Evolutionary conservation across 2,329 filamentous ascomycete genomes (phyloP).

Genomic region (Aspergillaceae sp.): DNA sequence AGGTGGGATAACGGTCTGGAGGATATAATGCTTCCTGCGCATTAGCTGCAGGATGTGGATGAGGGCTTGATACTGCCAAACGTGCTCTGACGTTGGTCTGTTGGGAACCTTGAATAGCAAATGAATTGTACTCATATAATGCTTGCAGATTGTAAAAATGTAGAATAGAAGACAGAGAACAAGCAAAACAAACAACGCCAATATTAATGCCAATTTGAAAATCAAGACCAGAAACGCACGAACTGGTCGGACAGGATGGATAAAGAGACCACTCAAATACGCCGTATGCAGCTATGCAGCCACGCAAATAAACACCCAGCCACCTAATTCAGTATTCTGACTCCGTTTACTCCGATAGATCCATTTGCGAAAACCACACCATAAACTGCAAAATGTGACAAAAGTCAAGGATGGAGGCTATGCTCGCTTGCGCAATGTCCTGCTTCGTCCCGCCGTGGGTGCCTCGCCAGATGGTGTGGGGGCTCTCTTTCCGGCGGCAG

Average conservation of each 20-base stretch:
- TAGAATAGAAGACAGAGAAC: too few relatives aligned
- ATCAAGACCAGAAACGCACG: too few relatives aligned
- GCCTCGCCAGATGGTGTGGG: slow-evolving; percentile 16
- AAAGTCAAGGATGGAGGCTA: slow-evolving; percentile 10
- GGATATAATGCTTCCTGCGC: neutral
- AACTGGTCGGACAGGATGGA: too few relatives aligned
- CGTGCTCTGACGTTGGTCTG: neutral
- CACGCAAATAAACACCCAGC: too few relatives aligned
- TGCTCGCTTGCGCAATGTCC: slow-evolving; percentile 35
- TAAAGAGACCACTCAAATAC: too few relatives aligned
- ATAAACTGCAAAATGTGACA: neutral
- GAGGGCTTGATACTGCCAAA: neutral
- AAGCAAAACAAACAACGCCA: too few relatives aligned
- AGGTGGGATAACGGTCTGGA: neutral
- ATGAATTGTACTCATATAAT: too few relatives aligned
- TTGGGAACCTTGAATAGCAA: too few relatives aligned
- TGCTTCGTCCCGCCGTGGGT: slow-evolving; percentile 22
- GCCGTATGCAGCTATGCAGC: too few relatives aligned
- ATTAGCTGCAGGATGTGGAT: neutral
- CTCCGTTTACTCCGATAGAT: neutral
- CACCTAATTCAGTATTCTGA: too few relatives aligned
- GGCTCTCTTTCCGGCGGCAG: slow-evolving; percentile 12
- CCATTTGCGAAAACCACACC: neutral
- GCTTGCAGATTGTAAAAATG: too few relatives aligned
- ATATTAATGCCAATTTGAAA: too few relatives aligned